Base-by-base conservation (phyloP, 139 green algal genomes). In the Deuterostichococcus epilithicus region DNA sequence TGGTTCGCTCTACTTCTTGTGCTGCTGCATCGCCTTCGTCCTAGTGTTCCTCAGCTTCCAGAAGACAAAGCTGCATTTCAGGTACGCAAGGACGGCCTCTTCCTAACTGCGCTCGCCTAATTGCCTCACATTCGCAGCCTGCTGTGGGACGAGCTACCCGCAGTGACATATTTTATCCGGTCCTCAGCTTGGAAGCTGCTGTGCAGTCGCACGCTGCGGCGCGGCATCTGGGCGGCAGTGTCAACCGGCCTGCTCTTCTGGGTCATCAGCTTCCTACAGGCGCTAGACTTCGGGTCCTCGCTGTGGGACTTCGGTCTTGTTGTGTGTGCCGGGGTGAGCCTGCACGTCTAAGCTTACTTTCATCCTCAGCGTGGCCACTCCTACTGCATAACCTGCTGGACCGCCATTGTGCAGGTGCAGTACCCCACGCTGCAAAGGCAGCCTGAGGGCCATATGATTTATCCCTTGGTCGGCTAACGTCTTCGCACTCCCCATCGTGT, bases 151-250 rank as follows among this genome's bases (percentile, higher is more conserved):
- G n/a, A n/a, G n/a, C n/a, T n/a, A n/a, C n/a, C n/a, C n/a, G n/a
- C n/a, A n/a, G n/a, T n/a, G n/a, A 28, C 52, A 63, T 30, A 63
- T 63, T 52, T 52, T n/a, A n/a, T n/a, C n/a, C n/a, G n/a, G n/a
- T n/a, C 42, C 8, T 23, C 8, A 52, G 52, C 52, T 20, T 5
- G 20, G 3, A 23, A 45, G 10, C 38, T 73, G 32, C 3, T 2
- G 47, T 71, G 70, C 76, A 81, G 76, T 25, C 76, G 76, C 3
- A 81, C 76, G 26, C 45, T 42, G 22, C 70, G 76, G 59, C 69
- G 76, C 26, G 37, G 70, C 26, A 68, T 73, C 36, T 81, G 76
- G 76, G 66, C 73, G 18, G 23, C 28, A 20, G 52, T 20, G 20
- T 63, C 52, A 13, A 63, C 52, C 26, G 52, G 52, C 5, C 63